Evolutionary conservation across 306 rosid species (phyloP).

Genomic region (Ormosia emarginata): DNA sequence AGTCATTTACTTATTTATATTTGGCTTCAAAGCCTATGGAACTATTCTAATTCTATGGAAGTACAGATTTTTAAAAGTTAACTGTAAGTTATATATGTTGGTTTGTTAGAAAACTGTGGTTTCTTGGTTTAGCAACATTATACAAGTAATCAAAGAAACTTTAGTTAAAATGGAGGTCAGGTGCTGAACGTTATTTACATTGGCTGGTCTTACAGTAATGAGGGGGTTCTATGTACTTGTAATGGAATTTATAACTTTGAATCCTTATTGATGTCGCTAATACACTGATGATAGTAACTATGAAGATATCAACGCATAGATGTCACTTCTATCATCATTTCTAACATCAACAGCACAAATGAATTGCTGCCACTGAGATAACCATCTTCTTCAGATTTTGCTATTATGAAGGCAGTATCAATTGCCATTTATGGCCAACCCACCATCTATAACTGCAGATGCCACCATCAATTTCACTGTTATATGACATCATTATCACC

Average conservation of each 20-base stretch:
- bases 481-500: neutral
- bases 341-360: neutral
- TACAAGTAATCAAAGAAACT: constrained; percentile 3
- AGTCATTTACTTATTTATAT: neutral
- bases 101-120: neutral
- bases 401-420: neutral
- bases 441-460: neutral
- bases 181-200: neutral
- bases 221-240: neutral
- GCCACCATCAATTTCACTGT: neutral
- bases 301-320: neutral
- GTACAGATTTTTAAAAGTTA: neutral
- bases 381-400: neutral
- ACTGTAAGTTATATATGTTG: neutral
- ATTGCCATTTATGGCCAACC: neutral
- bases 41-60: neutral
- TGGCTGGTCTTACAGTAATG: neutral
- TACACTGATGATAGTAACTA: neutral
- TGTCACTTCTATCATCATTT: neutral
- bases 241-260: neutral
- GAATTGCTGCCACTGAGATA: neutral
- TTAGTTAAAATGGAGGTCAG: neutral
- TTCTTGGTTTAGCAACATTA: constrained; percentile 2
- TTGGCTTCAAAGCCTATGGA: constrained; percentile 7
- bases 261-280: neutral